Evolutionary conservation across 1,139 yeast species (phyloP).

Genomic region (Saccharomycopsis phalli): DNA sequence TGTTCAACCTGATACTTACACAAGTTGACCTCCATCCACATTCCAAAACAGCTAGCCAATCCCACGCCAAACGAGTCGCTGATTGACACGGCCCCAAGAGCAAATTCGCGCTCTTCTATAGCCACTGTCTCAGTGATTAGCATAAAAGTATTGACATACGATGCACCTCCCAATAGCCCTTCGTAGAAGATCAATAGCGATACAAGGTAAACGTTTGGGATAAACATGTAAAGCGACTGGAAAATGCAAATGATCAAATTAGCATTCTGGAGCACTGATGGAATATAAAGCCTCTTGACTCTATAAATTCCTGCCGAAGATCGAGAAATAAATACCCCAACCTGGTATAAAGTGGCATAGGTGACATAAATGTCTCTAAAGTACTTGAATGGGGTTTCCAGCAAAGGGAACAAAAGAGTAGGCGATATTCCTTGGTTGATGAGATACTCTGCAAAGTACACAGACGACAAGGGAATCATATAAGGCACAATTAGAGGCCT

Average conservation of each 20-base stretch:
- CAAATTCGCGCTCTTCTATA: slow-evolving; percentile 59
- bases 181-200: slow-evolving; percentile 68
- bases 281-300: slow-evolving; percentile 46
- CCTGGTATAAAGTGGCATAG: slow-evolving; percentile 84
- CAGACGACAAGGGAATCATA: slow-evolving; percentile 77
- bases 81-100: slow-evolving; percentile 88
- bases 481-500: slow-evolving; percentile 52
- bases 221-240: slow-evolving; percentile 54
- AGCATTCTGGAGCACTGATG: slow-evolving; percentile 59
- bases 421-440: slow-evolving; percentile 92
- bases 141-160: slow-evolving; percentile 83
- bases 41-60: slow-evolving; percentile 66
- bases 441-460: slow-evolving; percentile 77
- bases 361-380: slow-evolving; percentile 87
- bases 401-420: slow-evolving; percentile 68
- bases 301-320: slow-evolving; percentile 67
- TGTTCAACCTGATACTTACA: slow-evolving; percentile 58
- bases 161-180: slow-evolving; percentile 82
- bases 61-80: slow-evolving; percentile 88
- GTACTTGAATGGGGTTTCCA: slow-evolving; percentile 51
- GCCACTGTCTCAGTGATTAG: slow-evolving; percentile 60
- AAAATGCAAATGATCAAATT: slow-evolving; percentile 50
- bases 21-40: slow-evolving; percentile 65
- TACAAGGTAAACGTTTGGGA: slow-evolving; percentile 60
- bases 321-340: slow-evolving; percentile 87